A percentile compares a stretch with the other conserved stretches of the same genome.
phyloP scores from a whole-genome alignment of 2,329 filamentous ascomycete genomes.

The Beauveria scarabaeidicola region DNA sequence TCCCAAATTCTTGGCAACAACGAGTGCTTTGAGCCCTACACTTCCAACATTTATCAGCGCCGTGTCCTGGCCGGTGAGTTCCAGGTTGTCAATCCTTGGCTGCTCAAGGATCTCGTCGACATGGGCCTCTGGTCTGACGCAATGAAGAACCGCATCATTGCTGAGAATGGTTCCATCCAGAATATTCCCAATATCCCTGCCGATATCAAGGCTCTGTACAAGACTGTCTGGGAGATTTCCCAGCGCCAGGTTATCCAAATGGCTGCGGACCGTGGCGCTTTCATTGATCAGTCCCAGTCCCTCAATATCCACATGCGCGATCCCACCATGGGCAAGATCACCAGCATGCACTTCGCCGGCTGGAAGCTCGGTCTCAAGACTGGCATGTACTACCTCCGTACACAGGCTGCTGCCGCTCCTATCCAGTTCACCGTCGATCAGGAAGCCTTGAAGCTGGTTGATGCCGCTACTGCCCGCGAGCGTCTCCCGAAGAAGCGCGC shows the following conservation, averaged over 20 bases:
- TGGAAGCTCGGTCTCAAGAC: slow-evolving; percentile 99
- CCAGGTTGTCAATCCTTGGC: slow-evolving; percentile 98
- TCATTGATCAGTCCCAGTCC: slow-evolving; percentile 98
- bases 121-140: slow-evolving; percentile 97
- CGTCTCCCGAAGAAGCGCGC: slow-evolving; percentile 61
- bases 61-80: slow-evolving; percentile 97
- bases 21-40: slow-evolving; percentile 99
- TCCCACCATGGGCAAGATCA: slow-evolving; percentile 99
- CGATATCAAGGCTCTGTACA: slow-evolving; percentile 95
- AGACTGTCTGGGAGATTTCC: slow-evolving; percentile 99
- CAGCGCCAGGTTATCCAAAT: slow-evolving; percentile 94
- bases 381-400: slow-evolving; percentile 99
- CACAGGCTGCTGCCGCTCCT: slow-evolving; percentile 89
- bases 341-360: slow-evolving; percentile 97
- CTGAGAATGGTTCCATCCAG: slow-evolving; percentile 90
- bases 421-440: slow-evolving; percentile 99
- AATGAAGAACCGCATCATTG: slow-evolving; percentile 99
- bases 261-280: slow-evolving; percentile 95
- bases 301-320: slow-evolving; percentile 99
- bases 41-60: slow-evolving; percentile 98
- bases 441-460: slow-evolving; percentile 79
- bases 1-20: slow-evolving; percentile 98
- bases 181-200: slow-evolving; percentile 94
- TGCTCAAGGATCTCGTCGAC: slow-evolving; percentile 95
- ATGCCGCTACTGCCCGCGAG: slow-evolving; percentile 66